Conservation (phyloP, 73 alveolate genomes). For the Paramecium biaurelia region DNA sequence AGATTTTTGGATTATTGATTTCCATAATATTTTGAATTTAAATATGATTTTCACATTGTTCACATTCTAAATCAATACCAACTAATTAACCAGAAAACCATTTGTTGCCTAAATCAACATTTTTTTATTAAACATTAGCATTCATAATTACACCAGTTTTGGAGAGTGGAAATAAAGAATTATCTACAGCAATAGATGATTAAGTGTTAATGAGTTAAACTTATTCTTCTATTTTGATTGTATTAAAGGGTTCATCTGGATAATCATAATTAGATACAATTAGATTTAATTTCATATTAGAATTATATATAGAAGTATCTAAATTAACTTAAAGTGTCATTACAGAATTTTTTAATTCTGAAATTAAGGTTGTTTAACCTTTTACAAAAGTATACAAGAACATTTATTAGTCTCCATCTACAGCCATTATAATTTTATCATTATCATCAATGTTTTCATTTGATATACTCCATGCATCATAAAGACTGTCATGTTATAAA, state of each 20-base stretch:
- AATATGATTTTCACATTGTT: neutral
- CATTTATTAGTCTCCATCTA: conserved; percentile 29
- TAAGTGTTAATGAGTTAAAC: conserved; percentile 12
- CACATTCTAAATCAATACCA: neutral
- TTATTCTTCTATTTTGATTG: neutral
- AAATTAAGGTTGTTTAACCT: neutral
- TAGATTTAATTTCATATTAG: neutral
- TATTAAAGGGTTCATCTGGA: neutral
- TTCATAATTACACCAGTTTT: neutral
- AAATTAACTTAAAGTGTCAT: neutral
- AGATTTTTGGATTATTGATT: neutral
- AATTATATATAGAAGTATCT: neutral
- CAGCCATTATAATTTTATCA: neutral
- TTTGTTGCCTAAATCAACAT: neutral
- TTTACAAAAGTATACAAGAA: neutral
- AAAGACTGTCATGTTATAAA: neutral
- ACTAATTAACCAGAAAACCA: conserved; percentile 14
- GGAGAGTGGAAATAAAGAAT: neutral
- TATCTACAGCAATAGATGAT: neutral
- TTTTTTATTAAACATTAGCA: neutral
- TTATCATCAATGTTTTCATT: neutral
- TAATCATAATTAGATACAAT: neutral
- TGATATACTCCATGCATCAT: conserved; percentile 8
- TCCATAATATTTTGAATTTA: neutral
- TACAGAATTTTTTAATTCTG: neutral